Percentiles rank a stretch among this genome's conserved stretches.
phyloP scores from a whole-genome alignment of 305 asterid species.

The Petunia hybrid region DNA sequence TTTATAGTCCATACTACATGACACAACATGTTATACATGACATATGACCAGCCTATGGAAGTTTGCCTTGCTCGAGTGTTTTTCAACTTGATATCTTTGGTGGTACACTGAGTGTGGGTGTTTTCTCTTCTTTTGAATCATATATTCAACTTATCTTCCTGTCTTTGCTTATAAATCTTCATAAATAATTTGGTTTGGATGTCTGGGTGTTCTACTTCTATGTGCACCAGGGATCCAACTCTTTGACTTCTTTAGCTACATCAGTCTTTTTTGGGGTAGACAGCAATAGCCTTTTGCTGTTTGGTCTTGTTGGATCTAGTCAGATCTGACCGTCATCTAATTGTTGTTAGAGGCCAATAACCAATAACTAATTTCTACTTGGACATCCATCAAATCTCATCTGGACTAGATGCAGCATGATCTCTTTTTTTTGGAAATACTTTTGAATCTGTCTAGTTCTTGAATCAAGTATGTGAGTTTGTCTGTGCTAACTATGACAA shows the following conservation, averaged over 20 bases:
- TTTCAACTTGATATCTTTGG: not conserved
- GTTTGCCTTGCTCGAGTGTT: not conserved
- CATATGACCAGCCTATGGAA: not conserved
- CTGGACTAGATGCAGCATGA: not conserved
- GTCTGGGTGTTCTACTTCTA: not conserved
- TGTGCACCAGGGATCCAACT: not conserved
- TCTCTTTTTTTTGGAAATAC: not conserved
- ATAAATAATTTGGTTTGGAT: not conserved
- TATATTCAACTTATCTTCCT: not conserved
- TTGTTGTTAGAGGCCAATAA: not conserved
- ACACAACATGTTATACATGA: not conserved
- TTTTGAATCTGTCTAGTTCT: constrained; percentile 10
- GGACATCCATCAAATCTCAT: not conserved
- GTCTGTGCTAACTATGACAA: constrained; percentile 25
- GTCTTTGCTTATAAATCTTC: not conserved
- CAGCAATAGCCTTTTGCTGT: not conserved
- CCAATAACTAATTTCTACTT: not conserved
- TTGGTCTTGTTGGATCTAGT: not conserved
- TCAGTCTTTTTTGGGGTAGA: not conserved
- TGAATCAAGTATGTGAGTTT: constrained; percentile 31
- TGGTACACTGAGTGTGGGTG: not conserved
- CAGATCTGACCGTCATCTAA: not conserved
- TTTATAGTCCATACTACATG: not conserved
- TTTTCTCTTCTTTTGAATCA: constrained; percentile 6
- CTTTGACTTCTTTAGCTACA: not conserved